These are phyloP conservation scores for Discostella stelligeroides DNA, from an alignment of 108 stramenopile genomes.

Conservation along the genomic window DNA sequence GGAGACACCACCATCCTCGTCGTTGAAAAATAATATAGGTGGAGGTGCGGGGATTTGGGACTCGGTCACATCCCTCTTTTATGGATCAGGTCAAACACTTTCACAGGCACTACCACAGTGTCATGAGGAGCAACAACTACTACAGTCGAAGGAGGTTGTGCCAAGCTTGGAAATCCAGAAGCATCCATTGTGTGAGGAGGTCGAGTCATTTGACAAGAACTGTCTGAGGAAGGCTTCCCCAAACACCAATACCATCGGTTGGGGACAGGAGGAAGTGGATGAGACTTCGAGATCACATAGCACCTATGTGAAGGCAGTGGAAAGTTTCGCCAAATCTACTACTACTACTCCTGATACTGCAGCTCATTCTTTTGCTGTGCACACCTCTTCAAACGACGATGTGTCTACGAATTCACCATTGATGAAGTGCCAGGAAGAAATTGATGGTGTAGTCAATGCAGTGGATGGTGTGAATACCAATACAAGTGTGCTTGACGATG, in stretches of 20 bases:
- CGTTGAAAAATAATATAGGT: neutral
- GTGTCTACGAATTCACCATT: too few species aligned
- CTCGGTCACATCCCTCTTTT: slow-evolving; percentile 12
- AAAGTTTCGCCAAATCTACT: too few species aligned
- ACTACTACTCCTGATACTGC: too few species aligned
- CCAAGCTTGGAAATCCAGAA: slow-evolving; percentile 2
- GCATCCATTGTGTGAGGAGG: slow-evolving; percentile 15
- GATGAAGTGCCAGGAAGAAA: too few species aligned
- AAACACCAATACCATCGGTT: neutral
- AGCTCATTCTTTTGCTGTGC: too few species aligned
- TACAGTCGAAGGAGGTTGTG: neutral
- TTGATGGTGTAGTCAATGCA: too few species aligned
- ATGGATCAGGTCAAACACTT: neutral
- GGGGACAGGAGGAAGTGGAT: neutral
- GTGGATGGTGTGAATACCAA: too few species aligned
- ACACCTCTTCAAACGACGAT: too few species aligned
- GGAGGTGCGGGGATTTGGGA: neutral
- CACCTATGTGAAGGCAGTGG: too few species aligned
- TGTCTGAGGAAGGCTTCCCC: neutral
- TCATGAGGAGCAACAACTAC: neutral
- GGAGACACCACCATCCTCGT: neutral
- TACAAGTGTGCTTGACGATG: too few species aligned
- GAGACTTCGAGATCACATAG: neutral
- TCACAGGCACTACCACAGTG: neutral
- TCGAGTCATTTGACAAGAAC: slow-evolving; percentile 11